Evolutionary conservation across 768 basidiomycete genomes (phyloP), one percentile per base, ranked within the genome.

Genomic region (Lepiota subincarnata): DNA sequence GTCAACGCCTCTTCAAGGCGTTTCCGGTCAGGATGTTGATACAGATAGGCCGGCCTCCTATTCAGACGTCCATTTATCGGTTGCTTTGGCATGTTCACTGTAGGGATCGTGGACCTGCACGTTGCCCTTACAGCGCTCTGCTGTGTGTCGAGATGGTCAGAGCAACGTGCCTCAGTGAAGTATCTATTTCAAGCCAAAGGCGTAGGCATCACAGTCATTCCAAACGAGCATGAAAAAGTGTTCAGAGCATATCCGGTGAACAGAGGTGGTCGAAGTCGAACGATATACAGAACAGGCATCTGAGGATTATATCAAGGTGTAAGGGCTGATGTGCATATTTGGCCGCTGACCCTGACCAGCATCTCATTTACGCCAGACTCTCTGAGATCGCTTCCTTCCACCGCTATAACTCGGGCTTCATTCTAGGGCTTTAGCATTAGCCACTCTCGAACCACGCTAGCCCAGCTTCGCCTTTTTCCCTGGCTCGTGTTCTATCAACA

Each of bases 91-190:
- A 58, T 83, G 66, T 24, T 79, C 70, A 40, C 78, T 69, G 69
- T 89, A 89, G 5, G 89, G 87, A 66, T 90, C 85, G 3, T 73
- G 67, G 0, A 92, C 82, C 36, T 69, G 70, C 37, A 90, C 84
- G 49, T 81, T 62, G 19, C 84, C 87, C n/a, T 74, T 67, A 41
- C 66, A 59, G 81, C 78, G 66, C 83, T 87, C 64, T 83, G 77
- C 71, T 88, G 92, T 31, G 76, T 65, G 65, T 89, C 86, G 44
- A 83, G 69, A 62, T 85, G 81, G 61, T 86, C 81, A 6, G 79
- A 81, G 47, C 87, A 80, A 50, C 80, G 82, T 22, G 86, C 77
- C 6, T 66, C n/a, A n/a, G n/a, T 47, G 0, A 91, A 91, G 63
- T 92, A 92, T 22, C 63, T 63, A 58, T 80, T 75, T 16, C 82